phyloP scores from a whole-genome alignment of 1,139 yeast genomes.

The Candida sanyaensis region DNA sequence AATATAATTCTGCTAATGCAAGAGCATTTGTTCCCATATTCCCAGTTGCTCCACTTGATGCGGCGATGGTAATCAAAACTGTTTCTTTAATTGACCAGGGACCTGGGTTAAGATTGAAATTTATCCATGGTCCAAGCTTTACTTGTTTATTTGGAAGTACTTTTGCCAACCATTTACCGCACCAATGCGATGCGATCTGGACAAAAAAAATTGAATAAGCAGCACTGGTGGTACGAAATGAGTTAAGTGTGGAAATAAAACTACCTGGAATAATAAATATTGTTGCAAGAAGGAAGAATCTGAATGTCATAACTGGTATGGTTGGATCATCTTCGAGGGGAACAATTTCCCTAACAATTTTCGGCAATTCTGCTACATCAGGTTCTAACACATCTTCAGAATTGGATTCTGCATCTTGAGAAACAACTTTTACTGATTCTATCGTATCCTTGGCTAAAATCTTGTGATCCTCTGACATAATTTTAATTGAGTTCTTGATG shows the following conservation, averaged over 20 bases:
- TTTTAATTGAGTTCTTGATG: no score
- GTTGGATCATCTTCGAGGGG: constrained; percentile 39
- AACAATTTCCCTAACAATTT: constrained; percentile 34
- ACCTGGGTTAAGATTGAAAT: constrained; percentile 42
- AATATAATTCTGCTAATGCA: constrained; percentile 44
- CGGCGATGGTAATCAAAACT: constrained; percentile 45
- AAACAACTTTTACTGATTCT: not conserved
- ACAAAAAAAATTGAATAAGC: constrained; percentile 50
- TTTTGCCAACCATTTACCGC: constrained; percentile 41
- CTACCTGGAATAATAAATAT: constrained; percentile 51
- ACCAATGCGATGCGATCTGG: constrained; percentile 45
- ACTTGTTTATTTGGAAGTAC: constrained; percentile 32
- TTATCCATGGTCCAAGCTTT: constrained; percentile 19
- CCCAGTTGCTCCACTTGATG: constrained; percentile 50
- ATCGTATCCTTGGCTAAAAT: not conserved
- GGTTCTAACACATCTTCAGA: constrained; percentile 11
- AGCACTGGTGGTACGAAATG: constrained; percentile 49
- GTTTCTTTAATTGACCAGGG: constrained; percentile 53
- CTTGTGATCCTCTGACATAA: not conserved
- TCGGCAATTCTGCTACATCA: constrained; percentile 26
- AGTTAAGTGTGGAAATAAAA: constrained; percentile 48
- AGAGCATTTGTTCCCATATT: constrained; percentile 44
- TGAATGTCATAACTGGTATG: constrained; percentile 40
- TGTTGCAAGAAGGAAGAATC: constrained; percentile 39
- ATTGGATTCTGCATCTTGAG: not conserved